A percentile compares a stretch with the other conserved stretches of the same genome.
phyloP scores from a whole-genome alignment of 148 eudicot genomes.

The Nyssa sinensis region DNA sequence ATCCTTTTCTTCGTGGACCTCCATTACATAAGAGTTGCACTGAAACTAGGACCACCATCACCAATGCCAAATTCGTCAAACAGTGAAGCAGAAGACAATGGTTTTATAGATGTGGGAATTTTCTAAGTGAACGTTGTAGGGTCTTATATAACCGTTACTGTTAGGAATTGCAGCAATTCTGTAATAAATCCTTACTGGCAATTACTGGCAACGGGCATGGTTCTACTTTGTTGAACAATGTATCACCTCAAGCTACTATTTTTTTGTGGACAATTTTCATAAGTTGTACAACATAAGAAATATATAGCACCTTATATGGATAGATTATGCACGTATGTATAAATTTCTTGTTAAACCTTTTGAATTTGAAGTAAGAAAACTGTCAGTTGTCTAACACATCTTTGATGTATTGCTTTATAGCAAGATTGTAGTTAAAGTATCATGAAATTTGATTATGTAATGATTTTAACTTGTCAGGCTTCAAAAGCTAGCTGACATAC shows the following conservation, averaged over 20 bases:
- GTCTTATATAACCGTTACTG: background rate
- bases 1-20: slow-evolving; percentile 6
- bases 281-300: too few species aligned
- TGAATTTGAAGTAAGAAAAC: too few species aligned
- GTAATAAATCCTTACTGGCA: slow-evolving; percentile 1
- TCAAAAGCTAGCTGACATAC: too few species aligned
- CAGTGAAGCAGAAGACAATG: background rate
- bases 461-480: too few species aligned
- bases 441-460: too few species aligned
- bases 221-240: background rate
- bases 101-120: background rate
- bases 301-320: background rate
- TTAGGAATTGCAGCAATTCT: background rate
- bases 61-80: background rate
- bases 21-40: background rate
- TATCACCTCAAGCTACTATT: background rate
- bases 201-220: background rate
- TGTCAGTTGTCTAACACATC: too few species aligned
- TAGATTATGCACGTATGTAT: too few species aligned
- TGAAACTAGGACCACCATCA: background rate
- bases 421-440: too few species aligned
- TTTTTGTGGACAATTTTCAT: background rate
- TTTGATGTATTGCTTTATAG: too few species aligned
- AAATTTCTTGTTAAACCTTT: too few species aligned
- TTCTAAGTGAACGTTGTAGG: too few species aligned